Base-by-base conservation (phyloP, 768 basidiomycete species). In the Hysterangium stoloniferum region DNA sequence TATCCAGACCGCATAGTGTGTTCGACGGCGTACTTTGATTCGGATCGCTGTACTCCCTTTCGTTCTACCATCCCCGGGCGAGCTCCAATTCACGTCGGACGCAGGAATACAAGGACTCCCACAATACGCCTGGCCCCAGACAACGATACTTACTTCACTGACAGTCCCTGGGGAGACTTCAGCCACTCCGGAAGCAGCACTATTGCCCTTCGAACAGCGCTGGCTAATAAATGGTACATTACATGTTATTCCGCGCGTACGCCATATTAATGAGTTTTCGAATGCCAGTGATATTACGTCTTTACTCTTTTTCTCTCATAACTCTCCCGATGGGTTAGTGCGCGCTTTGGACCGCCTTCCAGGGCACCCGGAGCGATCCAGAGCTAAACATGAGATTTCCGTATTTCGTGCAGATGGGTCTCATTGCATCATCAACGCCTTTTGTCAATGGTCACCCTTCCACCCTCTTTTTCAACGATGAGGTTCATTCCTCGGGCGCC, bases 361-460 rank as follows among this genome's bases (percentile, higher is more conserved):
- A 0, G 70, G 79, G 4, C 67, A 68, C 19, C 76, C 79, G 68
- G 15, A 6, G 45, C 15, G 22, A 31, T 40, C 31, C 43, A 12
- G 31, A 50, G 13, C 52, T 5, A 46, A 13, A 33, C 28, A 29
- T 6, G n/a, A 22, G 42, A 24, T 31, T 53, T 48, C 29, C 5
- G 33, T n/a, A 36, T 8, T 29, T 5, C 42, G 24, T 15, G 15
- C 59, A 86, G 79, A 64, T 86, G 46, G 84, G 86, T 4, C 70
- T 89, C 17, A 63, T 84, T 19, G 82, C 80, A 0, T 71, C 86
- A 0, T 82, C 86, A 2, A 90, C 88, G 2, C 86, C 86, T 1
- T 90, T 90, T 61, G 66, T 86, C 4, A 89, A 85, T 1, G 88
- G 86, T 12, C 68, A 82, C 17, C 80, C 82, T 0, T 76, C 82